Conservation (phyloP, 2,329 filamentous ascomycete genomes). For the Aspergillus alliaceus region DNA sequence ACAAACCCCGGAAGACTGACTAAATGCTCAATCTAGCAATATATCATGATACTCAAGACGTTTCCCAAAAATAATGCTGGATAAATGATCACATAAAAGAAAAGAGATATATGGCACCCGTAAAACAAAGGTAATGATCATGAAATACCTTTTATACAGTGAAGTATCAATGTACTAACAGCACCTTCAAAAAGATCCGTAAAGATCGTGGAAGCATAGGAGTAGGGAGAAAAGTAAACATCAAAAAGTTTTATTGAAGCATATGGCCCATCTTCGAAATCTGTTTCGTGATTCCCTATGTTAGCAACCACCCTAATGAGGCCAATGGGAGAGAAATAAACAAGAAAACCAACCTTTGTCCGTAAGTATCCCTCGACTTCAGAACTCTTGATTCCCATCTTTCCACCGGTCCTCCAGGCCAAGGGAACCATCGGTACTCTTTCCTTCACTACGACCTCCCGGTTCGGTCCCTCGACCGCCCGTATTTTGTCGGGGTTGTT, state of each 20-base stretch:
- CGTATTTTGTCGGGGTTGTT: slow-evolving; percentile 98
- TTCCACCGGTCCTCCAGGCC: slow-evolving; percentile 79
- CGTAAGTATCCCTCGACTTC: slow-evolving; percentile 93
- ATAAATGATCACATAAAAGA: slow-evolving; percentile 2
- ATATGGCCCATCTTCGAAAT: slow-evolving; percentile 89
- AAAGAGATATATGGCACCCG: not conserved
- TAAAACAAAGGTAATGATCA: not conserved
- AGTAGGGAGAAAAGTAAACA: slow-evolving; percentile 1
- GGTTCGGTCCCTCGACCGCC: slow-evolving; percentile 86
- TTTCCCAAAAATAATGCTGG: not conserved
- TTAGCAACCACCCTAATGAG: slow-evolving; percentile 4
- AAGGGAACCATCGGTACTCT: slow-evolving; percentile 93
- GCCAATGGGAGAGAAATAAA: slow-evolving; percentile 43
- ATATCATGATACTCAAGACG: not conserved
- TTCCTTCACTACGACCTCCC: slow-evolving; percentile 85
- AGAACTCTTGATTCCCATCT: slow-evolving; percentile 77
- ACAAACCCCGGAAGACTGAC: no score
- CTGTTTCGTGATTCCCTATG: slow-evolving; percentile 42
- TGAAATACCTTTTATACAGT: not conserved
- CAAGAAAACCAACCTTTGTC: slow-evolving; percentile 73
- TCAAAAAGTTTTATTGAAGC: slow-evolving; percentile 42
- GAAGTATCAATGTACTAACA: not conserved
- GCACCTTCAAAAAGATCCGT: not conserved
- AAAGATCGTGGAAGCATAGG: slow-evolving; percentile 1
- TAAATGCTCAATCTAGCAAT: not conserved